Conservation (phyloP, 371 early-diverging fungal species). For the Mortierella sp. region DNA sequence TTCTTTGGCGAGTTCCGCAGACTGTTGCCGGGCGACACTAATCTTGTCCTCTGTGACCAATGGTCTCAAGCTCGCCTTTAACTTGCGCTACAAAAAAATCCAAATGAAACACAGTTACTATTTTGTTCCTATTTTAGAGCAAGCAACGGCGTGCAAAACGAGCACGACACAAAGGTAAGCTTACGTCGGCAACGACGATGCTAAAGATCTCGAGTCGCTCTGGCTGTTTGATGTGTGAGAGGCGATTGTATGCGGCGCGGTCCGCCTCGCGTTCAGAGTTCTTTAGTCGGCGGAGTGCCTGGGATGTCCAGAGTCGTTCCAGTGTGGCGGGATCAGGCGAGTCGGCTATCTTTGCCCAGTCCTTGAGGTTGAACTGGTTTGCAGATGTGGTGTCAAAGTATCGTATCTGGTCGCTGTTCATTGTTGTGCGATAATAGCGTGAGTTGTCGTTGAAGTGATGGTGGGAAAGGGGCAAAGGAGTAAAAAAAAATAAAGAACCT, state of each 20-base stretch:
- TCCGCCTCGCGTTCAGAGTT: not conserved
- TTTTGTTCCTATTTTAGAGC: too few relatives aligned
- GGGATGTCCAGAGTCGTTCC: not conserved
- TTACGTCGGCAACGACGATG: not conserved
- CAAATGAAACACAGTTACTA: not conserved
- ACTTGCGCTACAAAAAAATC: not conserved
- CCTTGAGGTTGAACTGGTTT: not conserved
- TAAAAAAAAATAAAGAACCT: not conserved
- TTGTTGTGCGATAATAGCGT: not conserved
- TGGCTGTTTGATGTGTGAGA: not conserved
- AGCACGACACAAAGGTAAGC: not conserved
- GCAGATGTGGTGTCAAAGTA: not conserved
- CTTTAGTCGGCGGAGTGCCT: not conserved
- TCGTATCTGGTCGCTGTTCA: not conserved
- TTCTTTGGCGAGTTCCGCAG: not conserved
- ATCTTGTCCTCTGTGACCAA: slow-evolving; percentile 7
- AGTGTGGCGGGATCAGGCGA: not conserved
- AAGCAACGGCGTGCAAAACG: too few relatives aligned
- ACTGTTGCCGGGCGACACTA: not conserved
- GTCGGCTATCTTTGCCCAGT: slow-evolving; percentile 3
- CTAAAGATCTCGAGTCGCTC: not conserved
- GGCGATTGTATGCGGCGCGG: slow-evolving; percentile 3
- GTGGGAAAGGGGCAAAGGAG: not conserved
- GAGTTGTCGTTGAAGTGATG: not conserved
- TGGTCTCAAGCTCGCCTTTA: not conserved